These are phyloP conservation scores for Citrus hindsii DNA, from an alignment of 345 rosid species.

Conservation along the genomic window DNA sequence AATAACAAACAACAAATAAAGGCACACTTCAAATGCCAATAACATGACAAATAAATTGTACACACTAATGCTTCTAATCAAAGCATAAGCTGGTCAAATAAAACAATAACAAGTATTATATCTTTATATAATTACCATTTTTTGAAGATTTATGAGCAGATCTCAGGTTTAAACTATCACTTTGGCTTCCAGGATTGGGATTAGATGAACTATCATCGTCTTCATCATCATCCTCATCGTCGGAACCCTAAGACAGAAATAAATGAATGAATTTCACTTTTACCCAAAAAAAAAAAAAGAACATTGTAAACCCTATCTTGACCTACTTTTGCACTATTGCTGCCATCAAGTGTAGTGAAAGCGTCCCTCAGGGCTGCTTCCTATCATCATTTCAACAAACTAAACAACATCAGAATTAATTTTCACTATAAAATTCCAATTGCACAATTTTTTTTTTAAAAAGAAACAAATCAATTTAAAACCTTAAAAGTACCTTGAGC, in stretches of 20 bases:
- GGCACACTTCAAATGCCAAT: neutral
- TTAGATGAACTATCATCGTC: constrained; percentile 55
- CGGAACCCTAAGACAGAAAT: constrained; percentile 34
- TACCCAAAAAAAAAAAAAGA: neutral
- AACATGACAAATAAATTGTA: neutral
- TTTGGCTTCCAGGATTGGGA: constrained; percentile 62
- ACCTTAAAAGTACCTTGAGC: constrained; percentile 38
- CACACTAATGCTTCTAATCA: neutral
- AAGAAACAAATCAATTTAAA: neutral
- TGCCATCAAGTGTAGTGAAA: constrained; percentile 34
- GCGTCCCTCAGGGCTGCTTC: constrained; percentile 57
- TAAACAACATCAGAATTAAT: constrained; percentile 2
- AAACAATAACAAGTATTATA: neutral
- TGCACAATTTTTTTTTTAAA: neutral
- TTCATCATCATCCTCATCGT: constrained; percentile 56
- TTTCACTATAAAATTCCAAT: neutral
- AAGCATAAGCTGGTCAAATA: neutral
- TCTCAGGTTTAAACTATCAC: constrained; percentile 39
- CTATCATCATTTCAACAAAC: constrained; percentile 31
- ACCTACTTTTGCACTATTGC: constrained; percentile 52
- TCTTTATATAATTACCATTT: constrained; percentile 31
- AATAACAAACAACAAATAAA: neutral
- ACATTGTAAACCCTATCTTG: neutral
- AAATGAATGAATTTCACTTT: neutral
- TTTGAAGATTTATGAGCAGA: constrained; percentile 45